Evolutionary conservation across 495 filamentous ascomycete genomes (phyloP), one percentile per base, ranked within the genome.

Genomic region (Glonium stellatum): DNA sequence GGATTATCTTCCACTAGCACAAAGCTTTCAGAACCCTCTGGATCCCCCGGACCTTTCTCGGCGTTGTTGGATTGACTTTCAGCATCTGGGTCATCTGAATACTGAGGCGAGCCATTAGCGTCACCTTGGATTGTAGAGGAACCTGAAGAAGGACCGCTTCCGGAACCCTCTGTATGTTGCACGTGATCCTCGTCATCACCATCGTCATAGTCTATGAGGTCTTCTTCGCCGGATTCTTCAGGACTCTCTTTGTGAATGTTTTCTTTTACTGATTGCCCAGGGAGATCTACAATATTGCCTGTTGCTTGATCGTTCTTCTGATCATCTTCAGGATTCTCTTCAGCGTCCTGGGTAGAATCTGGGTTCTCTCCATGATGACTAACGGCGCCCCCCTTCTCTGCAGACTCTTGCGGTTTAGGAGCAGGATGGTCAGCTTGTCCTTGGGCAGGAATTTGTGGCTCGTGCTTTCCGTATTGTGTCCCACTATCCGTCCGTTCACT

Each of bases 161-260:
- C 22, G 46, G 42, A 37, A 23, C 35, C 19, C 18, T 52, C 46
- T 46, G 60, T 25, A 44, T 71, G 55, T 36, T 70, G 65, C 4
- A 22, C 48, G 35, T 71, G 69, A 23, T 60, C 55, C 18, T 70
- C 27, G 25, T 69, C 54, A 2, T 63, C 57, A 15, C 54, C 64
- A 53, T 71, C 55, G 18, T 18, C 50, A 52, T 58, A 62, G 56
- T 57, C 60, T 12, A 58, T 57, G 15, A 57, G 25, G 42, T 70
- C 62, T 35, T 53, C 47, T 11, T 61, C 48, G 13, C 25, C 31
- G 5, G 25, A 8, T 15, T 51, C 48, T 51, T 51, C 25, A 25
- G 10, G 48, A 22, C 18, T 13, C 25, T 51, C 48, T 22, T 44
- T 13, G 4, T 44, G 39, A 44, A 44, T 18, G 10, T 44, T 1